phyloP scores from a whole-genome alignment of 768 basidiomycete species.

The Naganishia antarctica region DNA sequence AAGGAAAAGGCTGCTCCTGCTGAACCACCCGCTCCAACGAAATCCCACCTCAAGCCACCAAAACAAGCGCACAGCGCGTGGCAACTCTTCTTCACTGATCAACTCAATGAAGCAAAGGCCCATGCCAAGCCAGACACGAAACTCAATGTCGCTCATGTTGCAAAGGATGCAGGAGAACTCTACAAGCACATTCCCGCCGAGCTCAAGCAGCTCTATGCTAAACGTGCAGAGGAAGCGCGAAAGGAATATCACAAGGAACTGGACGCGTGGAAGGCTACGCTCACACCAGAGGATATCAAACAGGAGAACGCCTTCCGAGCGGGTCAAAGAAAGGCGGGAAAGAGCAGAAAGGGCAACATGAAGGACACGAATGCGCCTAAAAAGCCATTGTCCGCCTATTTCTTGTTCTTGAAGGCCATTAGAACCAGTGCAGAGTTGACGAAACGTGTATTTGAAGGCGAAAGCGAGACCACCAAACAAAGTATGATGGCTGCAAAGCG shows the following conservation, averaged over 20 bases:
- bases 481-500: constrained; percentile 86
- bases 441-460: constrained; percentile 74
- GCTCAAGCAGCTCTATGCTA: constrained; percentile 80
- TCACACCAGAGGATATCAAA: constrained; percentile 90
- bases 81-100: constrained; percentile 95
- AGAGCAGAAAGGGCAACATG: constrained; percentile 86
- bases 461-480: constrained; percentile 90
- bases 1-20: constrained; percentile 22
- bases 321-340: constrained; percentile 86
- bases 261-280: constrained; percentile 73
- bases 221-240: constrained; percentile 76
- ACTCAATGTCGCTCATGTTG: constrained; percentile 89
- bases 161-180: constrained; percentile 87
- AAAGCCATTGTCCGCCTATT: constrained; percentile 90
- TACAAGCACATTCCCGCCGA: constrained; percentile 72
- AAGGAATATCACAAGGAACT: constrained; percentile 77
- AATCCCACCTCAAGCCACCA: constrained; percentile 76
- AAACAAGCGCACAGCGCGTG: constrained; percentile 90
- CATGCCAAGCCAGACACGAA: constrained; percentile 55
- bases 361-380: constrained; percentile 96
- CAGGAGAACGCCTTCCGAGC: constrained; percentile 86
- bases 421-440: constrained; percentile 72
- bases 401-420: constrained; percentile 89
- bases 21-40: constrained; percentile 55
- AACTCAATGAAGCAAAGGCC: constrained; percentile 64